These are phyloP conservation scores for Ceriops zippeliana DNA, from an alignment of 345 rosid genomes.

Conservation along the genomic window DNA sequence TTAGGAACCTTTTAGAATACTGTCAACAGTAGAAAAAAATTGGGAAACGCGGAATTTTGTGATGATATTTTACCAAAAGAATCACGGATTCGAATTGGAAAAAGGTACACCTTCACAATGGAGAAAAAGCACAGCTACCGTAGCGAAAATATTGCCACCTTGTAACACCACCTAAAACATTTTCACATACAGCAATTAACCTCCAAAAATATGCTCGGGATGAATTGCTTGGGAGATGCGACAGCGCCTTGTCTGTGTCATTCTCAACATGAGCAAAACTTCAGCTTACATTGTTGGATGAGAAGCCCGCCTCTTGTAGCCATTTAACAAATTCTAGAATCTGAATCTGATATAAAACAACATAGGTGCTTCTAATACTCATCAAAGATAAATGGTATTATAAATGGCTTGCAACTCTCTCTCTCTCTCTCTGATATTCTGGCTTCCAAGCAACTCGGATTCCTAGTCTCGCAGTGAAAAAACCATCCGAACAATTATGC, in stretches of 20 bases:
- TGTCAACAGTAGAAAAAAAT: no score
- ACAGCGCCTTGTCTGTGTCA: constrained; percentile 72
- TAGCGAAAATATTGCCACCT: neutral
- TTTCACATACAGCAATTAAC: neutral
- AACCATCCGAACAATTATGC: neutral
- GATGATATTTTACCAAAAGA: no score
- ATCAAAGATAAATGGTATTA: neutral
- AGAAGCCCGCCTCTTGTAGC: constrained; percentile 86
- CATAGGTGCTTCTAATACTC: neutral
- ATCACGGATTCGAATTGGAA: no score
- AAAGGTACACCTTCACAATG: neutral
- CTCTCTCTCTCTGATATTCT: constrained; percentile 37
- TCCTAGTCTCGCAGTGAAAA: constrained; percentile 70
- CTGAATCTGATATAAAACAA: constrained; percentile 52
- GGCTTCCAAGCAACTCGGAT: constrained; percentile 68
- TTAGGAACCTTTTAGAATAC: no score
- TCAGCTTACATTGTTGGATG: constrained; percentile 57
- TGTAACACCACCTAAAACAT: neutral
- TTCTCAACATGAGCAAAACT: constrained; percentile 61
- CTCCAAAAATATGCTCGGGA: neutral
- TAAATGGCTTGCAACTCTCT: neutral
- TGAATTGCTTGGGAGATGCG: constrained; percentile 33
- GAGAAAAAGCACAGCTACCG: neutral
- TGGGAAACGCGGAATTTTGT: no score
- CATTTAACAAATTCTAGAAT: constrained; percentile 63